These are phyloP conservation scores for Ophiostoma australiae DNA, from an alignment of 2,329 filamentous ascomycete species.

Conservation along the genomic window DNA sequence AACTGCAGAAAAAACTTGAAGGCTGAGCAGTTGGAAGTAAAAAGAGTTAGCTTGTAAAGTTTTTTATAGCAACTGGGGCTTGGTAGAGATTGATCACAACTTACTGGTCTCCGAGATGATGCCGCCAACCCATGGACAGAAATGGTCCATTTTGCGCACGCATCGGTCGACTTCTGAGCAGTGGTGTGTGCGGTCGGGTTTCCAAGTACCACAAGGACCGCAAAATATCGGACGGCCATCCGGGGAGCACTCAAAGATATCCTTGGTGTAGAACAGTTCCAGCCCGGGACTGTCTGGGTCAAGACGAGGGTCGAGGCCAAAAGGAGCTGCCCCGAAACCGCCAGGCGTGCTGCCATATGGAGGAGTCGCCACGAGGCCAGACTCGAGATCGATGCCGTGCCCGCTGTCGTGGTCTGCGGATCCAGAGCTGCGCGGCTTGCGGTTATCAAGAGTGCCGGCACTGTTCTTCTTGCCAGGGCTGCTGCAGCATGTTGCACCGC, in stretches of 20 bases:
- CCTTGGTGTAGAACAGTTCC: conserved; percentile 72
- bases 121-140: conserved; percentile 94
- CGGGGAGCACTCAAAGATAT: conserved; percentile 76
- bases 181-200: conserved; percentile 82
- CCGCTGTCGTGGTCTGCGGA: neutral
- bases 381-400: conserved; percentile 28
- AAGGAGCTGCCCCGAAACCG: conserved; percentile 14
- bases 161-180: conserved; percentile 77
- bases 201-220: conserved; percentile 76
- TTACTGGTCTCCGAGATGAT: conserved; percentile 75
- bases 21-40: conserved; percentile 38
- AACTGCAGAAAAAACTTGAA: conserved; percentile 96
- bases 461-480: conserved; percentile 16
- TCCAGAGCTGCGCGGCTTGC: conserved; percentile 18
- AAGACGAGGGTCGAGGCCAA: conserved; percentile 38
- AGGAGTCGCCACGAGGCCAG: conserved; percentile 21
- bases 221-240: conserved; percentile 88
- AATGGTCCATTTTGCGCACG: conserved; percentile 88
- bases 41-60: neutral
- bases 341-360: conserved; percentile 15
- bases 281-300: conserved; percentile 62
- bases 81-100: conserved; percentile 29
- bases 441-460: neutral
- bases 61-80: neutral
- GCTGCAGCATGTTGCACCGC: conserved; percentile 19